A percentile compares a stretch with the other conserved stretches of the same genome.
These are phyloP conservation scores for Talaromyces ruber DNA, from an alignment of 495 filamentous ascomycete genomes.

Conservation along the genomic window DNA sequence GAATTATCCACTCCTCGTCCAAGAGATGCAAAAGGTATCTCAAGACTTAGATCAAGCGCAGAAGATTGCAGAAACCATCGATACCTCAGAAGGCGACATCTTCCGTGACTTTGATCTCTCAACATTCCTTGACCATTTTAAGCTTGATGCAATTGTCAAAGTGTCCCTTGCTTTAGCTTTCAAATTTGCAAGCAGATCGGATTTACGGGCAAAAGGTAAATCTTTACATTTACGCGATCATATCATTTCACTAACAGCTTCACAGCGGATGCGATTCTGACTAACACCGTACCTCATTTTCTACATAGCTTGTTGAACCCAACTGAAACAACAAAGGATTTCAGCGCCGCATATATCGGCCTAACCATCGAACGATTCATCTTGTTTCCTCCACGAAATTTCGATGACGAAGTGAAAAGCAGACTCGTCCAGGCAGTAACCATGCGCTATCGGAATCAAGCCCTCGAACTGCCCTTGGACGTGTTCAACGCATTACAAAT, in stretches of 20 bases:
- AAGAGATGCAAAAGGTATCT: slow-evolving; percentile 77
- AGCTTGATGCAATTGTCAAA: slow-evolving; percentile 79
- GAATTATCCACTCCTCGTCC: slow-evolving; percentile 71
- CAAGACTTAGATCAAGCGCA: slow-evolving; percentile 72
- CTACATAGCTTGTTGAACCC: slow-evolving; percentile 58
- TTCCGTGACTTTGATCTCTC: slow-evolving; percentile 92
- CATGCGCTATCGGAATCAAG: slow-evolving; percentile 55
- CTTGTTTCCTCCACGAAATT: slow-evolving; percentile 71
- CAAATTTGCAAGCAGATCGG: slow-evolving; percentile 65
- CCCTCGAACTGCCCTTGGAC: slow-evolving; percentile 56
- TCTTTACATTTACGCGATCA: slow-evolving; percentile 4
- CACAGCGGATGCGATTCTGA: slow-evolving; percentile 74
- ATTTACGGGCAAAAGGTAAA: slow-evolving; percentile 84
- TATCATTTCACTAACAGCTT: slow-evolving; percentile 15
- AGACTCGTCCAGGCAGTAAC: slow-evolving; percentile 59
- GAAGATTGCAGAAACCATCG: slow-evolving; percentile 88
- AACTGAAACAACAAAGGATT: slow-evolving; percentile 51
- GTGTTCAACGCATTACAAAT: slow-evolving; percentile 68
- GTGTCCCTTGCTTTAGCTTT: slow-evolving; percentile 84
- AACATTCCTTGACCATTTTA: slow-evolving; percentile 89
- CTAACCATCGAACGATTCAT: slow-evolving; percentile 74
- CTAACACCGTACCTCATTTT: slow-evolving; percentile 64
- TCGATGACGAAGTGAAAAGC: slow-evolving; percentile 63
- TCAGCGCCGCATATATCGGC: slow-evolving; percentile 57
- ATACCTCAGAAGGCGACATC: slow-evolving; percentile 76